phyloP scores from a whole-genome alignment of 2,329 filamentous ascomycete genomes.

The Proliferodiscus dingleyae region DNA sequence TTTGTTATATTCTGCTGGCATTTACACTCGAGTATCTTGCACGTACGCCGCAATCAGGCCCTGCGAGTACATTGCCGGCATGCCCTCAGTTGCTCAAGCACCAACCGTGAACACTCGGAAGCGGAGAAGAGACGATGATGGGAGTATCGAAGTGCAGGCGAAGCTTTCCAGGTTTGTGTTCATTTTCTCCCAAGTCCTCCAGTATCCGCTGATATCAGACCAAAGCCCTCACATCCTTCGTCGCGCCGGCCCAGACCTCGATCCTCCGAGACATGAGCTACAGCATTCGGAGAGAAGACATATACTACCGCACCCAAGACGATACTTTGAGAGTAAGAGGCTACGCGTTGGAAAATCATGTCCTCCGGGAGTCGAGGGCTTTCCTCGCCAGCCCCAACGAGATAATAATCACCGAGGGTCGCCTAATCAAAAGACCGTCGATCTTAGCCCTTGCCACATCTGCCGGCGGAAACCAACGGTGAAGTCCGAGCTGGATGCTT shows the following conservation, averaged over 20 bases:
- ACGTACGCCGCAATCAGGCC: background rate
- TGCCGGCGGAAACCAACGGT: conserved; percentile 62
- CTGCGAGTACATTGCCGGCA: conserved; percentile 4
- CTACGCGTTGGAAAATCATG: conserved; percentile 7
- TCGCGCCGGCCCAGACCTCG: background rate
- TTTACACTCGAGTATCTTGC: background rate
- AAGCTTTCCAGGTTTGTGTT: conserved; percentile 15
- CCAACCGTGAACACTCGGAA: conserved; percentile 15
- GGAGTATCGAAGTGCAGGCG: conserved; percentile 1
- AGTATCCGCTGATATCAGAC: background rate
- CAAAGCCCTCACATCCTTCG: conserved; percentile 1
- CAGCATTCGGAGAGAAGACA: background rate
- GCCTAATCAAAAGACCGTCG: conserved; percentile 12
- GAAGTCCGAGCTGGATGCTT: conserved; percentile 61
- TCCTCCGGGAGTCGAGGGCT: too few relatives aligned
- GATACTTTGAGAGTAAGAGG: conserved; percentile 10
- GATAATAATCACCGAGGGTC: too few relatives aligned
- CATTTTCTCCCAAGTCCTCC: background rate
- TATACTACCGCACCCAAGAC: background rate
- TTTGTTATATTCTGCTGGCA: background rate
- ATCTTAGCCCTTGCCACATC: conserved; percentile 57
- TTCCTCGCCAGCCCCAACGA: too few relatives aligned
- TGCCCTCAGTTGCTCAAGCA: conserved; percentile 26
- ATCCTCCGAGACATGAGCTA: background rate
- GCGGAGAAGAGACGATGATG: conserved; percentile 21